Conservation (phyloP, 2,329 filamentous ascomycete species). For the Sordariomycetes sp. region DNA sequence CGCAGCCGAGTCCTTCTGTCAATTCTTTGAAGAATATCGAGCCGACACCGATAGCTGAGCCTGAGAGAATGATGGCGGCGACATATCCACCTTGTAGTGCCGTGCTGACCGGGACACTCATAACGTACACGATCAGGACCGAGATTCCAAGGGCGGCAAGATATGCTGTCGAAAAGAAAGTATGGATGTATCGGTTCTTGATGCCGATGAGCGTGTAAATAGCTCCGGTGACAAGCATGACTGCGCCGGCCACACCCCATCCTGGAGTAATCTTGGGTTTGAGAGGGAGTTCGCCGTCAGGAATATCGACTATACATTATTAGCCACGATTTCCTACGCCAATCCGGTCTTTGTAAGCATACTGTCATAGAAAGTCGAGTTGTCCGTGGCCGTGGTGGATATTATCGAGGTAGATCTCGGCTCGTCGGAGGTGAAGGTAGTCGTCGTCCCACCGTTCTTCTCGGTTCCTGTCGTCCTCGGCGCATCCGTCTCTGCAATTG, state of each 20-base stretch:
- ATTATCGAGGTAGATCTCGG: conserved; percentile 9
- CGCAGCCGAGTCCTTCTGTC: conserved; percentile 70
- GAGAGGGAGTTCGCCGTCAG: conserved; percentile 55
- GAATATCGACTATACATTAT: conserved; percentile 14
- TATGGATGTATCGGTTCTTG: conserved; percentile 70
- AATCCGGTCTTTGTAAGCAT: conserved; percentile 3
- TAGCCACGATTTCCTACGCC: neutral
- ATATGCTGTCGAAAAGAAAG: conserved; percentile 72
- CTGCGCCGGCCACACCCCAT: conserved; percentile 66
- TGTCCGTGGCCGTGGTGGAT: conserved; percentile 11
- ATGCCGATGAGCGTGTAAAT: conserved; percentile 71
- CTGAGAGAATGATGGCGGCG: conserved; percentile 65
- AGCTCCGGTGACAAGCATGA: conserved; percentile 66
- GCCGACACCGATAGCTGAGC: conserved; percentile 62
- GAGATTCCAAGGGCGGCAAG: conserved; percentile 64
- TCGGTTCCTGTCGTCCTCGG: neutral
- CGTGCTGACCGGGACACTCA: conserved; percentile 66
- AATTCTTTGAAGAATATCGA: conserved; percentile 76
- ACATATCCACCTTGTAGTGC: conserved; percentile 81
- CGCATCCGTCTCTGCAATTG: conserved; percentile 7
- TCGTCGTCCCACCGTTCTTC: neutral
- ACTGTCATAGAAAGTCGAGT: conserved; percentile 25
- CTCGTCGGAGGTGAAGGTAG: conserved; percentile 7
- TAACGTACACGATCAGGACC: conserved; percentile 81
- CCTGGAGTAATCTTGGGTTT: conserved; percentile 69